These are phyloP conservation scores for Pleomassaria siparia DNA, from an alignment of 2,329 filamentous ascomycete species.

Conservation along the genomic window DNA sequence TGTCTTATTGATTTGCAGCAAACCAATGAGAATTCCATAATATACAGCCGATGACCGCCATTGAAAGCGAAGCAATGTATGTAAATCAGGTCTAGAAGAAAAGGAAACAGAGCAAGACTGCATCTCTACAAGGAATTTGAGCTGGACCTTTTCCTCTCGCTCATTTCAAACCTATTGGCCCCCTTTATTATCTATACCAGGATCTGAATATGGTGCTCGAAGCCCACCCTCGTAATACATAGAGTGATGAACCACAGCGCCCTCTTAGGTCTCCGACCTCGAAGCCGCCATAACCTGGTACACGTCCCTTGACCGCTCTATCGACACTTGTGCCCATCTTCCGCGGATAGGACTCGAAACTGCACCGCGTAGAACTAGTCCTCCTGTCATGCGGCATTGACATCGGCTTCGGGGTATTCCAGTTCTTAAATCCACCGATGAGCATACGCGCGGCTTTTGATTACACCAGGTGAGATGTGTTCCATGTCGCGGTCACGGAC, in stretches of 20 bases:
- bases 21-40: no score
- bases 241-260: constrained; percentile 29
- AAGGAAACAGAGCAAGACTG: no score
- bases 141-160: no score
- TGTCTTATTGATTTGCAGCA: no score
- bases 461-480: constrained; percentile 35
- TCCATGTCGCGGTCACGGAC: constrained; percentile 36
- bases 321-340: constrained; percentile 27
- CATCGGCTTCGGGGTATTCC: constrained; percentile 39
- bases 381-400: constrained; percentile 35
- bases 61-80: no score
- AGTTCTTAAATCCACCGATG: constrained; percentile 32
- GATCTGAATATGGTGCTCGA: constrained; percentile 3
- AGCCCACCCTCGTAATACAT: constrained; percentile 9
- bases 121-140: no score
- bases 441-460: constrained; percentile 14
- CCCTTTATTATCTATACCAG: no score
- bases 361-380: constrained; percentile 32
- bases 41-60: no score
- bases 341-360: constrained; percentile 28
- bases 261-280: constrained; percentile 19
- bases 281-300: constrained; percentile 23
- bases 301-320: constrained; percentile 12
- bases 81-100: no score
- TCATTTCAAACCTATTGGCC: no score